Conservation (phyloP, 1,284 basidiomycete genomes). For the Volvariella volvacea region DNA sequence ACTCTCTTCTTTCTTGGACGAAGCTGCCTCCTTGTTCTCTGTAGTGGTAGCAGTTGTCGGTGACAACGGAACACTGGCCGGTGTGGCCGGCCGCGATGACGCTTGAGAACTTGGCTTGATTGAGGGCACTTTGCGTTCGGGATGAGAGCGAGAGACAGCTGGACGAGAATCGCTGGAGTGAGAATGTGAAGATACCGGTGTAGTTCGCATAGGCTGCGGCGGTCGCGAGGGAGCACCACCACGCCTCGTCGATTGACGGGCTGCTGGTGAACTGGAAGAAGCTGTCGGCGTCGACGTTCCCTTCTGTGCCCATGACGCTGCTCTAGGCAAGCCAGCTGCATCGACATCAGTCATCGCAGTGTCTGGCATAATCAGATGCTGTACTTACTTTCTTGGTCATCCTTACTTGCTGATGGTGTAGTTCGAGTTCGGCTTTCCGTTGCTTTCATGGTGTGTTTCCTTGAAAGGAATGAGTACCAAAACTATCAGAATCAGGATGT, state of each 20-base stretch:
- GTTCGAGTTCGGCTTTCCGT: slow-evolving; percentile 60
- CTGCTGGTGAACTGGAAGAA: slow-evolving; percentile 2
- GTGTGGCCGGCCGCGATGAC: slow-evolving; percentile 63
- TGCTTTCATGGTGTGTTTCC: slow-evolving; percentile 85
- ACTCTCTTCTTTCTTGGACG: slow-evolving; percentile 31
- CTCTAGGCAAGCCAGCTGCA: slow-evolving; percentile 62
- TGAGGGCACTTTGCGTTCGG: slow-evolving; percentile 30
- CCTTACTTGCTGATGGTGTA: slow-evolving; percentile 40
- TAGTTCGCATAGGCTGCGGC: slow-evolving; percentile 17
- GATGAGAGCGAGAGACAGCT: slow-evolving; percentile 13
- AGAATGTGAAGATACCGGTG: slow-evolving; percentile 13
- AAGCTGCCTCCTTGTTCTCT: slow-evolving; percentile 32
- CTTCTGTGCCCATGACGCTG: slow-evolving; percentile 79
- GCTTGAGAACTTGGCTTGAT: slow-evolving; percentile 41
- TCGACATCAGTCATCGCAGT: slow-evolving; percentile 11
- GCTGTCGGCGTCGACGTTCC: slow-evolving; percentile 18
- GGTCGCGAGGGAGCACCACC: slow-evolving; percentile 31
- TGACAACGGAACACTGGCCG: slow-evolving; percentile 23
- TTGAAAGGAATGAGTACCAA: slow-evolving; percentile 22
- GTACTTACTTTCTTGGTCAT: slow-evolving; percentile 58
- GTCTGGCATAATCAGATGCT: slow-evolving; percentile 14
- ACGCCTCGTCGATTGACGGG: slow-evolving; percentile 29
- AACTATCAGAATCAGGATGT: slow-evolving; percentile 1
- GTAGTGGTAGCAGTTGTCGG: slow-evolving; percentile 21
- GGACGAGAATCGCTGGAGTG: slow-evolving; percentile 28